A percentile compares a stretch with the other conserved stretches of the same genome.
These are phyloP conservation scores for Prunus campanulata DNA, from an alignment of 306 rosid genomes.

Conservation along the genomic window DNA sequence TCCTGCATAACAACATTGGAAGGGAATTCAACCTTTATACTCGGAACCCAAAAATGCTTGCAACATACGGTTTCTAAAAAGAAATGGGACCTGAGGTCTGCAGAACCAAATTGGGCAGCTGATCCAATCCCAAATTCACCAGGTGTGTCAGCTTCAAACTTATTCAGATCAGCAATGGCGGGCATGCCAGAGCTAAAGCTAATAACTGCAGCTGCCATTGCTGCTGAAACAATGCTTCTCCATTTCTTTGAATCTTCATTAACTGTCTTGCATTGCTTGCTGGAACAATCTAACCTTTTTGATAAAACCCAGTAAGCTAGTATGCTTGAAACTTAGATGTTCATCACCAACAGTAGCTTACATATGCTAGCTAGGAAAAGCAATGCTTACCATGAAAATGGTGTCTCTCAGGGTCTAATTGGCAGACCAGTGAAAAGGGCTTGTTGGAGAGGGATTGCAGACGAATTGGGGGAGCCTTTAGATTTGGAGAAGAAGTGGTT, in stretches of 20 bases:
- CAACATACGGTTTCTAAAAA: not conserved
- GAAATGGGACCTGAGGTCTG: constrained; percentile 66
- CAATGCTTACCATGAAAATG: constrained; percentile 17
- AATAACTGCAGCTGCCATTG: constrained; percentile 62
- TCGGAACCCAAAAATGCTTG: not conserved
- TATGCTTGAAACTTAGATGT: not conserved
- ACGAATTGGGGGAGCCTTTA: constrained; percentile 26
- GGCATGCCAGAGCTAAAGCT: constrained; percentile 60
- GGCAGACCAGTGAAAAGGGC: constrained; percentile 33
- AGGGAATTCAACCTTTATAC: not conserved
- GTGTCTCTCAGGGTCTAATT: constrained; percentile 28
- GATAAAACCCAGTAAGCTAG: constrained; percentile 24
- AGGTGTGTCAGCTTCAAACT: constrained; percentile 67
- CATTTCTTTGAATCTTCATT: constrained; percentile 43
- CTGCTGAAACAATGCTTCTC: constrained; percentile 55
- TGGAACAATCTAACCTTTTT: constrained; percentile 35
- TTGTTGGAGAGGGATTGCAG: constrained; percentile 36
- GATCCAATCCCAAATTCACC: constrained; percentile 98
- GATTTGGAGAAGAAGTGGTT: constrained; percentile 31
- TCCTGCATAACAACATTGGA: constrained; percentile 40
- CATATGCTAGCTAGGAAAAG: not conserved
- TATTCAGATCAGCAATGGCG: constrained; percentile 88
- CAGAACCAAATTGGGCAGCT: constrained; percentile 93
- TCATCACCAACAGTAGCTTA: not conserved
- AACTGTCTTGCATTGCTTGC: constrained; percentile 21